Percentiles rank a stretch among this genome's conserved stretches.
Conservation (phyloP, 148 eudicot species). For the Cornus controversa region DNA sequence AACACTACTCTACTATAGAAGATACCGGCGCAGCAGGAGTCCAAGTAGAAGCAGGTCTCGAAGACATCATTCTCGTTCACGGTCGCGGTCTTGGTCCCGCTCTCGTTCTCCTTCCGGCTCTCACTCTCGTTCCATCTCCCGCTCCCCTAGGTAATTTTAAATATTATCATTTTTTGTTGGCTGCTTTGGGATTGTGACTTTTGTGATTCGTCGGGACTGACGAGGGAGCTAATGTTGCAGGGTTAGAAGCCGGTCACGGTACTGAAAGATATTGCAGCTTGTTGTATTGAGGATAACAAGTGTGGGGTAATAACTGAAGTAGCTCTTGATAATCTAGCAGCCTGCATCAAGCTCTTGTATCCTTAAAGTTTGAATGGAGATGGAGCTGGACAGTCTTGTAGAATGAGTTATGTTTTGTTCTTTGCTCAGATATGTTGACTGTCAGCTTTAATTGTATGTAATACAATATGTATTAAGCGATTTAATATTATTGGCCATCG, state of each 20-base stretch:
- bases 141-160: conserved; percentile 71
- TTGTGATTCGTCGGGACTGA: background rate
- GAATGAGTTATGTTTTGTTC: background rate
- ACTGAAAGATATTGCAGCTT: conserved; percentile 24
- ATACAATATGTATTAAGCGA: background rate
- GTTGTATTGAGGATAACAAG: background rate
- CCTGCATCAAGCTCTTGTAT: background rate
- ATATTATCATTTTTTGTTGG: background rate
- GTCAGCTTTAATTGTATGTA: background rate
- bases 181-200: background rate
- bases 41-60: conserved; percentile 74
- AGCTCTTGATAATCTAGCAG: background rate
- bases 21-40: conserved; percentile 76
- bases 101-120: conserved; percentile 42
- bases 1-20: conserved; percentile 43
- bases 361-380: background rate
- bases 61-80: conserved; percentile 58
- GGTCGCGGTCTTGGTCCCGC: conserved; percentile 39
- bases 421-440: background rate
- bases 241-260: conserved; percentile 58
- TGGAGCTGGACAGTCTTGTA: background rate
- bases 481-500: background rate
- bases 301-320: background rate
- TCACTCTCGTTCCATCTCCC: conserved; percentile 54
- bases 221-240: conserved; percentile 28